Evolutionary conservation across 2,329 filamentous ascomycete species (phyloP), one percentile per base, ranked within the genome.

Genomic region (Torrubiella hemipterigena): DNA sequence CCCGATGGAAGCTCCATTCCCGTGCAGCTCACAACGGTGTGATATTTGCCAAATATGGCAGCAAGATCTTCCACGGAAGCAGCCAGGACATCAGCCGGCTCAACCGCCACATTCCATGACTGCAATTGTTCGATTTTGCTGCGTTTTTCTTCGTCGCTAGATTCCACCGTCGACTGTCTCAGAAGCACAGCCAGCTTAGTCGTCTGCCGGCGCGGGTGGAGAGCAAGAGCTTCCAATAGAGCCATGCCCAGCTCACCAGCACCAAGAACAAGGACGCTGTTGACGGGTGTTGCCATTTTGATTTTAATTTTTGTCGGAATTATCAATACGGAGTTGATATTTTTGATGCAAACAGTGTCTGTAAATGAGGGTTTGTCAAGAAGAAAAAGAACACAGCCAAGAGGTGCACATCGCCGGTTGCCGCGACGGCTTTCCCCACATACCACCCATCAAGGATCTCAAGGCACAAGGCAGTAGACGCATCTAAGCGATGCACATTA

Each of bases 181-280:
- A 80, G 52, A 17, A 75, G 58, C 19, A 80, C 55, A 0, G 65
- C 59, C 13, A 77, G 47, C n/a, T 48, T 48, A 7, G 47, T 50
- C 12, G 38, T 34, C n/a, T 42, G 18, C 15, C 53, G 54, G 22
- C 52, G 44, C 1, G 65, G 59, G 39, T 77, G 67, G 0, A 40
- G 29, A 11, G 56, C 46, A 7, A 81, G 59, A 9, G 63, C 56
- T 19, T 59, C 48, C 12, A 80, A 54, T 35, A 81, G 57, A 12
- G 67, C 59, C 5, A 58, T 53, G 29, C 76, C 77, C 11, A 81
- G 66, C 54, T 81, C 76, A 35, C 76, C 77, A n/a, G 71, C 70
- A 31, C 77, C 76, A 35, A 82, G 54, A 30, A 81, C 58, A 30
- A 81, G 70, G 34, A 79, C 35, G 31, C 36, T 51, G 10, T 45